Evolutionary conservation across 2,329 filamentous ascomycete species (phyloP), one percentile per base, ranked within the genome.

Genomic region (Thelonectria discophora): DNA sequence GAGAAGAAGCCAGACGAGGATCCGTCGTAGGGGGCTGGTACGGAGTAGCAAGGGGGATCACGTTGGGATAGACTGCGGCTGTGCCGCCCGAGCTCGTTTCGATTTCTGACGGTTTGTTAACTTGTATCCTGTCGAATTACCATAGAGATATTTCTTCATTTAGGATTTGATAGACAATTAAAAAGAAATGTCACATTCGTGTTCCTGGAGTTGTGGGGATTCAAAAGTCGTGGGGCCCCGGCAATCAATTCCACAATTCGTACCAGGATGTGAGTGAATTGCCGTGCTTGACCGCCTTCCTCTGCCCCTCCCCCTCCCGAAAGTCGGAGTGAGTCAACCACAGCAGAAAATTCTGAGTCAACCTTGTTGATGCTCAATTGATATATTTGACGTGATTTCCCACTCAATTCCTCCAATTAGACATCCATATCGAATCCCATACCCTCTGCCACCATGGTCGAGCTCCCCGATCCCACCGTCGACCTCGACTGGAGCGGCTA

Each of bases 401-500:
- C 37, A n/a, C 12, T 40, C n/a, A 40, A 40, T 40, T 40, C 37
- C 37, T 40, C 5, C 37, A 24, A 24, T 24, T 24, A 3, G 21
- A 6, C 37, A 40, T 30, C 27, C 5, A 30, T 8, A 30, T 10
- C 27, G 27, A 30, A 30, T 30, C 27, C 37, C n/a, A 17, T 8
- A 40, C 12, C n/a, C n/a, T 40, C 37, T 15, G n/a, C 39, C 54
- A 66, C 6, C 54, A 64, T 70, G 60, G 58, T 56, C 27, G 39
- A 61, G 5, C 39, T 65, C 18, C 90, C 89, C 9, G 88, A 91
- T 76, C 89, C 90, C 48, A 90, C 88, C 0, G 78, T 79, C 54
- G 86, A 90, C 76, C 84, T 92, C 54, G 80, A 89, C 70, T 92
- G 89, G 89, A 84, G 83, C 47, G 84, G 83, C 72, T 91, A 86